Evolutionary conservation across 208 protist genomes (phyloP).

Genomic region (Trichomonas vaginalis): DNA sequence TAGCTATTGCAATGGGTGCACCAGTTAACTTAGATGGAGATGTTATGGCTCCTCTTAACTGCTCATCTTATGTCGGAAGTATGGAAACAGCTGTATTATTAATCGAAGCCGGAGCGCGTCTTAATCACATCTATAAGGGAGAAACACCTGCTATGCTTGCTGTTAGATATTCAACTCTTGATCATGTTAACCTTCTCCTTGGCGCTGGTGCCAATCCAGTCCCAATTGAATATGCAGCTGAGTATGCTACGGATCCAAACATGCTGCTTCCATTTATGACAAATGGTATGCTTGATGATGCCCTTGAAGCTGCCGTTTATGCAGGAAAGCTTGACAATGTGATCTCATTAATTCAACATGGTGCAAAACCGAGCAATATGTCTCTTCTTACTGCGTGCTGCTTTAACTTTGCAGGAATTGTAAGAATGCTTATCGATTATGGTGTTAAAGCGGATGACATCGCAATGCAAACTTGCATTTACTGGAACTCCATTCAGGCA

Average conservation of each 20-base stretch:
- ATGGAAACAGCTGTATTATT: neutral
- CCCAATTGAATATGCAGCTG: neutral
- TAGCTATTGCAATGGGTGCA: neutral
- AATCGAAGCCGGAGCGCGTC: neutral
- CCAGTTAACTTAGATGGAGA: neutral
- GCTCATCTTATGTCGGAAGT: neutral
- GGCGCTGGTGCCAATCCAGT: neutral
- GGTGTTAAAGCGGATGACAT: neutral
- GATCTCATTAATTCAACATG: neutral
- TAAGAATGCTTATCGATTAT: neutral
- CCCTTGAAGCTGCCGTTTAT: neutral
- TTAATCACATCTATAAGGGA: neutral
- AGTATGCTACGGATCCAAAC: neutral
- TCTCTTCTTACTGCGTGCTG: neutral
- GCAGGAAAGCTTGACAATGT: neutral
- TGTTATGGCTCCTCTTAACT: neutral
- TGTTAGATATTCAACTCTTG: neutral
- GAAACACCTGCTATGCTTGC: neutral
- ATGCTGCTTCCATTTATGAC: neutral
- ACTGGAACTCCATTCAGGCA: neutral
- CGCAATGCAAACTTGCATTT: constrained; percentile 5
- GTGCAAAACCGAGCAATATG: neutral
- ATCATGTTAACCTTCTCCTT: neutral
- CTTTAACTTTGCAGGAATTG: neutral
- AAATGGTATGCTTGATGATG: neutral